phyloP scores from a whole-genome alignment of 192 early-diverging fungal species.

The Entomortierella parvispora region DNA sequence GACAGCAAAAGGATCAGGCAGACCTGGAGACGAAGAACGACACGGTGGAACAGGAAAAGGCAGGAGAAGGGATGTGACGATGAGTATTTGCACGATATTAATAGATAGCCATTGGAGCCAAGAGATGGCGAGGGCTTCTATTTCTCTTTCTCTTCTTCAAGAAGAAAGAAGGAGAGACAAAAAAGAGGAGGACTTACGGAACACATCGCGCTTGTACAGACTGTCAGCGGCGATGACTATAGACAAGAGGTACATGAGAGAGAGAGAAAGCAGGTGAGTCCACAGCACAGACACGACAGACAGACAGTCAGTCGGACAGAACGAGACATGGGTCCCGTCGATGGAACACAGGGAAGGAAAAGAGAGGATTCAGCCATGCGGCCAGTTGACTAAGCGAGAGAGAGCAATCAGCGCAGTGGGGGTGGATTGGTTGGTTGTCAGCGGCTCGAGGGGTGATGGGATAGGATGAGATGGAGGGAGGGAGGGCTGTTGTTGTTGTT shows the following conservation, averaged over 20 bases:
- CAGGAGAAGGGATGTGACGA: constrained; percentile 1
- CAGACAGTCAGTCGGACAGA: neutral
- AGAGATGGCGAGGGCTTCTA: constrained; percentile 3
- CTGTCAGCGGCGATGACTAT: constrained; percentile 92
- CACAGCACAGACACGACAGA: neutral
- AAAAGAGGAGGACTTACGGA: constrained; percentile 65
- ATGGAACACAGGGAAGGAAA: neutral
- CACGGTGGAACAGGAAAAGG: neutral
- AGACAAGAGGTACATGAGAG: neutral
- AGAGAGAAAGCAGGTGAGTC: neutral
- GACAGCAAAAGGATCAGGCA: constrained; percentile 97
- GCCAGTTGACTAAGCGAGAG: neutral
- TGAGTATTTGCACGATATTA: too few relatives aligned
- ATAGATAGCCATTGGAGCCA: too few relatives aligned
- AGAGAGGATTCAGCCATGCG: neutral
- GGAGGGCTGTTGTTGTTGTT: neutral
- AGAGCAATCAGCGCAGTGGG: neutral
- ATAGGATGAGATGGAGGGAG: neutral
- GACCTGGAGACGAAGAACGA: constrained; percentile 51
- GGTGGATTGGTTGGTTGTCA: too few relatives aligned
- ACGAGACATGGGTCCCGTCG: neutral
- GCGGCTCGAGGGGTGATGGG: neutral
- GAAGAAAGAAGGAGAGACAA: neutral
- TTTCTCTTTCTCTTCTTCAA: neutral
- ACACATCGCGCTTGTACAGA: constrained; percentile 91